Evolutionary conservation across 75 land plant species (phyloP), one percentile per base, ranked within the genome.

Genomic region (Pinus taeda): DNA sequence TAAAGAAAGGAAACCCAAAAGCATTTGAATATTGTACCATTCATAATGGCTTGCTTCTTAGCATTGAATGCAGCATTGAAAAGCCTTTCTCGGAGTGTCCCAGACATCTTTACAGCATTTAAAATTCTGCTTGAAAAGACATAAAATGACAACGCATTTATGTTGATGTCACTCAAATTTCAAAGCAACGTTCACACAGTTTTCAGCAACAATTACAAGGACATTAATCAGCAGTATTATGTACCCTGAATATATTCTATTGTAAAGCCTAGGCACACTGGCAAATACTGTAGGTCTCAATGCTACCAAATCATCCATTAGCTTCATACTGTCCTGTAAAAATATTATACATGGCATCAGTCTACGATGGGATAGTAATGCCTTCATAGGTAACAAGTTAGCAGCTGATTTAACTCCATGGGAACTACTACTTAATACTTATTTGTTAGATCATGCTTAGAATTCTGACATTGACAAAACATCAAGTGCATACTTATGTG

Each of bases 261-360:
- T 97, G 78, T 91, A 95, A 21, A 97, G 85, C 6, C 99, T 86
- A 72, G 99, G 99, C 36, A 97, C 99, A 87, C 99, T 97, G 74
- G 85, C 81, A 84, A 97, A 95, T 17, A 97, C 14, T 60, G 99
- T 97, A 8, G 99, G 99, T 74, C 91, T 88, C 37, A 97, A 76
- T 36, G 82, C 85, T 65, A 86, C 90, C 79, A 95, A 60, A 61
- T 97, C 99, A 77, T 97, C 99, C 99, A 97, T 88, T 79, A 97
- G 81, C 84, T 97, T 97, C 90, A 97, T 71, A 74, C 91, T 88
- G 73, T 97, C 99, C 99, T 97, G 81, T 57, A 53, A 76, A 57
- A 75, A 15, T 21, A 75, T 59, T 59, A 26, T 73, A 6, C 74
- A 73, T 57, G 20, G 57, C 36, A 73, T 56, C 58, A 57, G 57